Evolutionary conservation across 164 flowering plant species (phyloP).

Genomic region (Pachysandra terminalis): DNA sequence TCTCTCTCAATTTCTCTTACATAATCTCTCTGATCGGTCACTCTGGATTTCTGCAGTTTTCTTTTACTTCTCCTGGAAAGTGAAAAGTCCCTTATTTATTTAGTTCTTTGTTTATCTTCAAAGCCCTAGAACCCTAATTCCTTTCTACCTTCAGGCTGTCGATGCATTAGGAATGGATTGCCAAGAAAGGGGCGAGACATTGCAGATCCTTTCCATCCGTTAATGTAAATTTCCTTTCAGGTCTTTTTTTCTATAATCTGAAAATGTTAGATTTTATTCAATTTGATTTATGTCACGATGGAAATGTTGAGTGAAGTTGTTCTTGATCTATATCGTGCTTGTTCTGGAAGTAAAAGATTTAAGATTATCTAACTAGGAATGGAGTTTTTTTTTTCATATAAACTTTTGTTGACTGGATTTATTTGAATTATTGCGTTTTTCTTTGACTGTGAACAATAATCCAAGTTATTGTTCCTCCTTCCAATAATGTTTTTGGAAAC

Average conservation of each 20-base stretch:
- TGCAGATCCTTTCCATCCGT: background rate
- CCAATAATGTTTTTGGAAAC: background rate
- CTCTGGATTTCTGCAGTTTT: background rate
- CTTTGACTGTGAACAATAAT: background rate
- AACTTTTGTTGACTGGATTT: background rate
- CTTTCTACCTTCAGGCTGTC: background rate
- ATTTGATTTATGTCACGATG: too few species aligned
- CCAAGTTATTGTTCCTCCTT: background rate
- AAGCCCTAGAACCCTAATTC: background rate
- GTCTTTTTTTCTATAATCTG: background rate
- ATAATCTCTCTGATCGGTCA: background rate
- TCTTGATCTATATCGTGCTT: background rate
- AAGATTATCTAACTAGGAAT: background rate
- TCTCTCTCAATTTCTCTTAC: background rate
- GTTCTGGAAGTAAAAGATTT: background rate
- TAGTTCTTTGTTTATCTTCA: background rate
- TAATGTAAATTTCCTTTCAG: background rate
- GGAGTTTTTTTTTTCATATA: background rate
- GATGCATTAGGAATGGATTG: background rate
- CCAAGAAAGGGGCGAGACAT: background rate
- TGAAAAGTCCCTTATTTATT: background rate
- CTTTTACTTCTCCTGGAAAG: background rate
- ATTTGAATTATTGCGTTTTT: background rate
- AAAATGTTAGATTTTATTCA: background rate
- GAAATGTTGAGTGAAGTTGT: background rate